Evolutionary conservation across 2,329 filamentous ascomycete genomes (phyloP).

Genomic region (Dactylellina parvicollis): DNA sequence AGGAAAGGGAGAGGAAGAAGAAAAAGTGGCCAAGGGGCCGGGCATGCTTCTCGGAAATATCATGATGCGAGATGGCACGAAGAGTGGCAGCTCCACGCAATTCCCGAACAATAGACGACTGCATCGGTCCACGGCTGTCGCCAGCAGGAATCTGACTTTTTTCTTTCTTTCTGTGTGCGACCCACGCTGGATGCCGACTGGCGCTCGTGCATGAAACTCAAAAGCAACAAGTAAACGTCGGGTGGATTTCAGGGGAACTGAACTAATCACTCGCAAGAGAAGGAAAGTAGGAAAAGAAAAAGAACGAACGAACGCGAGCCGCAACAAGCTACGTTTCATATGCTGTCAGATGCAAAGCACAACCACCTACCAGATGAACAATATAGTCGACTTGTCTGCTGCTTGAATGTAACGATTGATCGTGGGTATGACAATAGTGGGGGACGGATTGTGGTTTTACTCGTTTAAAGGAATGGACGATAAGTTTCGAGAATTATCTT

Average conservation of each 20-base stretch:
- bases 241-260: background rate
- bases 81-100: background rate
- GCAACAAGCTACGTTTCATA: slow-evolving; percentile 53
- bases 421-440: slow-evolving; percentile 4
- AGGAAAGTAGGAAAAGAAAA: background rate
- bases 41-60: slow-evolving; percentile 6
- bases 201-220: background rate
- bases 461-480: slow-evolving; percentile 50
- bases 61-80: background rate
- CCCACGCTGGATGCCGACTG: background rate
- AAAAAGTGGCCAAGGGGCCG: slow-evolving; percentile 30
- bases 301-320: slow-evolving; percentile 32
- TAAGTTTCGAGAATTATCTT: slow-evolving; percentile 48
- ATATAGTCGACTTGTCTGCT: slow-evolving; percentile 21
- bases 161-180: background rate
- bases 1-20: slow-evolving; percentile 8
- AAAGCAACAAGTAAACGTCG: background rate
- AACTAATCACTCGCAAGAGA: background rate
- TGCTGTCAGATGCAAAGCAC: slow-evolving; percentile 16
- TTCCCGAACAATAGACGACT: too few relatives aligned
- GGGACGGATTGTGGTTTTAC: slow-evolving; percentile 4
- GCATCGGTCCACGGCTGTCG: too few relatives aligned
- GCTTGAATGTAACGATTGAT: slow-evolving; percentile 30
- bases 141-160: background rate
- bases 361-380: slow-evolving; percentile 46